Conservation (phyloP, 73 alveolate genomes). For the Tetrahymena elliotti region DNA sequence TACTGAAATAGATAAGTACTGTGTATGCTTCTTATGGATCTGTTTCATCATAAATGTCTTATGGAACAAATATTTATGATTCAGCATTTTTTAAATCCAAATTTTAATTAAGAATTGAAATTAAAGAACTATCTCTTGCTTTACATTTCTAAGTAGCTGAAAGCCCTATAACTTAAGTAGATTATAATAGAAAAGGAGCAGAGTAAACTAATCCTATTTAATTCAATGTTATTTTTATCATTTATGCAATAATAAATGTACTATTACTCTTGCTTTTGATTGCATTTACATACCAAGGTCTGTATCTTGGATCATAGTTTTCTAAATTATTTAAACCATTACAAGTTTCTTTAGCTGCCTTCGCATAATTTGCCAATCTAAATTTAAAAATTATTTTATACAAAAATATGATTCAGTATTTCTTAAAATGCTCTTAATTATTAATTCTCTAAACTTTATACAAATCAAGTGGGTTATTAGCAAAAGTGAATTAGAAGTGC, state of each 20-base stretch:
- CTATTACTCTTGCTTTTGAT: background rate
- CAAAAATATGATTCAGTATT: too few relatives aligned
- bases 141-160: background rate
- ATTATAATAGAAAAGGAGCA: background rate
- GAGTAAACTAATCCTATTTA: background rate
- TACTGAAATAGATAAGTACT: background rate
- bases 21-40: background rate
- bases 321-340: background rate
- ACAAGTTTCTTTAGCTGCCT: background rate
- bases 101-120: background rate
- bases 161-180: background rate
- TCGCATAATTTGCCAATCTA: background rate
- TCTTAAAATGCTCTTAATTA: too few relatives aligned
- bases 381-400: background rate
- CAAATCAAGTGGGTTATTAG: too few relatives aligned
- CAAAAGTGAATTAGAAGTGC: too few relatives aligned
- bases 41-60: background rate
- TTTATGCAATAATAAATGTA: background rate
- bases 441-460: too few relatives aligned
- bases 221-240: background rate
- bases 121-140: background rate
- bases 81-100: background rate
- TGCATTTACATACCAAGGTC: background rate
- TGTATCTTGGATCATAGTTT: background rate
- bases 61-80: background rate